A percentile compares a stretch with the other conserved stretches of the same genome.
phyloP scores from a whole-genome alignment of 202 grass and related monocot genomes.

The Schoenoplectus tabernaemontani region DNA sequence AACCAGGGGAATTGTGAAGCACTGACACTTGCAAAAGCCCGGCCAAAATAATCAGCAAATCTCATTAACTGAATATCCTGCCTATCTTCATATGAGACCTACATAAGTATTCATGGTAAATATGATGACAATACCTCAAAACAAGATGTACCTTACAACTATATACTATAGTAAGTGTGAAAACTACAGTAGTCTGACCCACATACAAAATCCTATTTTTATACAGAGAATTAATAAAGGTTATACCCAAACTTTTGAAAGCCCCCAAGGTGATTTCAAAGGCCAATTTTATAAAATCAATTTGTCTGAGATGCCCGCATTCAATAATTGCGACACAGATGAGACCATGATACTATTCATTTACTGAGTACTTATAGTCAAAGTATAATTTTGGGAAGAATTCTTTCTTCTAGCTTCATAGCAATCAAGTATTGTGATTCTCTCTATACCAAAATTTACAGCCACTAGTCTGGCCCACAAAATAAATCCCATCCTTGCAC shows the following conservation, averaged over 20 bases:
- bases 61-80: conserved; percentile 94
- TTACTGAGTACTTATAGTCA: neutral
- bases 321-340: neutral
- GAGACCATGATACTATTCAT: neutral
- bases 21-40: conserved; percentile 54
- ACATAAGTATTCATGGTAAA: conserved; percentile 9
- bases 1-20: conserved; percentile 70
- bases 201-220: too few species aligned
- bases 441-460: neutral
- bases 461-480: neutral
- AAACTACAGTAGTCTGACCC: conserved; percentile 4
- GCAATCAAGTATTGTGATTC: neutral
- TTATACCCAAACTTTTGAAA: neutral
- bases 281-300: neutral
- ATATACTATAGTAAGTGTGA: neutral
- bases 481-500: neutral
- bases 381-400: too few species aligned
- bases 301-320: neutral
- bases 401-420: too few species aligned
- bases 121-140: neutral
- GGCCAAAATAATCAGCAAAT: conserved; percentile 90
- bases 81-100: conserved; percentile 78
- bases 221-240: too few species aligned
- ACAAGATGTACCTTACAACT: conserved; percentile 2
- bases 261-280: neutral